phyloP scores from a whole-genome alignment of 2,329 filamentous ascomycete species.

The Colletotrichum siamense region DNA sequence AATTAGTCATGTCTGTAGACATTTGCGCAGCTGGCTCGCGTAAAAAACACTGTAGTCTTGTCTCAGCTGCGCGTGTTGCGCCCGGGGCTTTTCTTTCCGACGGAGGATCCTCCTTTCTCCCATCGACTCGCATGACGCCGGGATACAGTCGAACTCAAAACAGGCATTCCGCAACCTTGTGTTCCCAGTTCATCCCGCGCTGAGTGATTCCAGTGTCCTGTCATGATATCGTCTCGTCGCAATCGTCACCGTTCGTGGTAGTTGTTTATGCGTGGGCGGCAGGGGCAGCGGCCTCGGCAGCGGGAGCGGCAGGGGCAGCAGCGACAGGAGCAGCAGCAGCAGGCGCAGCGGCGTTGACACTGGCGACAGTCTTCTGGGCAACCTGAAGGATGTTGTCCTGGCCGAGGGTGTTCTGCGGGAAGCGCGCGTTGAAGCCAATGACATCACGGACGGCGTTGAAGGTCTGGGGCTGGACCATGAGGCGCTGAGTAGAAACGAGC shows the following conservation, averaged over 20 bases:
- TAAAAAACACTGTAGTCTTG: neutral
- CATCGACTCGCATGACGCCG: neutral
- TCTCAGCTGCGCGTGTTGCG: neutral
- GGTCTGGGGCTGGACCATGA: conserved; percentile 40
- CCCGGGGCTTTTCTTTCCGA: neutral
- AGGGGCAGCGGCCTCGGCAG: neutral
- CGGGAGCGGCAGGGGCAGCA: neutral
- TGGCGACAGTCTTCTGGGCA: conserved; percentile 6
- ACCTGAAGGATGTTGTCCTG: conserved; percentile 39
- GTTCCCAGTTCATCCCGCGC: neutral
- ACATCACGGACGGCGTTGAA: conserved; percentile 45
- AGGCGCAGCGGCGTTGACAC: neutral
- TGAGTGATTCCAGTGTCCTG: neutral
- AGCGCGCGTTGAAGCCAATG: conserved; percentile 54
- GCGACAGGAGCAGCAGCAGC: neutral
- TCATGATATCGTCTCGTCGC: neutral
- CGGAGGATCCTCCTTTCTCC: neutral
- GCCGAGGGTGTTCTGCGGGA: conserved; percentile 48
- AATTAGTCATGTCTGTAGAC: neutral
- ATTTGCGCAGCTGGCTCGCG: neutral
- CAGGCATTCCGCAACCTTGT: neutral
- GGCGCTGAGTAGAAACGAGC: conserved; percentile 50
- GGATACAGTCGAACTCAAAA: conserved; percentile 1
- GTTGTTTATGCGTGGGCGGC: neutral
- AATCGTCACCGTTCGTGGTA: neutral